These are phyloP conservation scores for Penicillium nordicum DNA, from an alignment of 2,329 filamentous ascomycete species.

Conservation along the genomic window DNA sequence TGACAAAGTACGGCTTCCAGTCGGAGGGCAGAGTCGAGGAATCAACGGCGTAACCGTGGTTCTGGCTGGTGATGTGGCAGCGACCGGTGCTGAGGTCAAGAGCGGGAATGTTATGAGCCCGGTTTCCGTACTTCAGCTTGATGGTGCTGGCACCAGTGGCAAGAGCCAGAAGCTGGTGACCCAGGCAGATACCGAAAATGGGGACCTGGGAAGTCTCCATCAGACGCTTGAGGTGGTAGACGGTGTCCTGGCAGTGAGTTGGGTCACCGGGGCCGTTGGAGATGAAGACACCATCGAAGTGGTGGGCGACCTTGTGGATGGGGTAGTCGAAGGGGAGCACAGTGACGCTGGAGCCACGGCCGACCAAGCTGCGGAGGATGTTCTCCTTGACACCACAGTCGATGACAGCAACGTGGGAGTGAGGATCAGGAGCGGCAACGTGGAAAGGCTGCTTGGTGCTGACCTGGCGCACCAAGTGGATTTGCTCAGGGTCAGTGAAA, in stretches of 20 bases:
- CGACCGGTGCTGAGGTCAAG: conserved; percentile 91
- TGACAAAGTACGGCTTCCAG: conserved; percentile 98
- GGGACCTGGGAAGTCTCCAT: conserved; percentile 90
- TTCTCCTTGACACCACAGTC: conserved; percentile 99
- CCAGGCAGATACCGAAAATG: conserved; percentile 96
- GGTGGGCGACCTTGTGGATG: conserved; percentile 95
- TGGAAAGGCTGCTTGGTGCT: conserved; percentile 98
- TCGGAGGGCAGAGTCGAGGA: conserved; percentile 74
- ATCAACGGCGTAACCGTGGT: conserved; percentile 96
- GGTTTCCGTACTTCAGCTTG: conserved; percentile 99
- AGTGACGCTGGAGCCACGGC: conserved; percentile 85
- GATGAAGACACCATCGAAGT: conserved; percentile 98
- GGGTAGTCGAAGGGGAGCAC: conserved; percentile 96
- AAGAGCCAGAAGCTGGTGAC: conserved; percentile 91
- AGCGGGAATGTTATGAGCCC: conserved; percentile 96
- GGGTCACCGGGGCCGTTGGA: conserved; percentile 98
- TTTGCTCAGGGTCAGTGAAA: conserved; percentile 90
- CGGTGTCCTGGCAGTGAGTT: conserved; percentile 91
- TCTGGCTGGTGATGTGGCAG: conserved; percentile 98
- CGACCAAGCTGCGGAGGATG: conserved; percentile 90
- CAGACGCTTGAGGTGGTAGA: conserved; percentile 84
- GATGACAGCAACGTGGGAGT: conserved; percentile 87
- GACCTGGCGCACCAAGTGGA: conserved; percentile 93
- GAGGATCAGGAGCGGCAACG: conserved; percentile 76
- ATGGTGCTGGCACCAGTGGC: conserved; percentile 84